Evolutionary conservation across 2,329 filamentous ascomycete species (phyloP).

Genomic region (Rhynchosporium secalis): DNA sequence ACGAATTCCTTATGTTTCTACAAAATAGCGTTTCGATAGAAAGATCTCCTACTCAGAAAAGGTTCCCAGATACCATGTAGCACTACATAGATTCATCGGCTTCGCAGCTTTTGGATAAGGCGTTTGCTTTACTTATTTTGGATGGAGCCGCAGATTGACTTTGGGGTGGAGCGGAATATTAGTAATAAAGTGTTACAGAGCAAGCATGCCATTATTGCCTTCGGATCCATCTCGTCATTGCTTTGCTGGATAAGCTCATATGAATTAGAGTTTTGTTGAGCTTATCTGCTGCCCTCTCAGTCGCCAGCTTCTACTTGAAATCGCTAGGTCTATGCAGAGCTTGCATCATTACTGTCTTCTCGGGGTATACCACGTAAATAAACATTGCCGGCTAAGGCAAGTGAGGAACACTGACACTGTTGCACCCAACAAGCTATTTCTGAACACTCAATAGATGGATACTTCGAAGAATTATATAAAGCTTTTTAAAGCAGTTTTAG

Average conservation of each 20-base stretch:
- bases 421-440: too few species aligned
- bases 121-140: background rate
- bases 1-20: slow-evolving; percentile 7
- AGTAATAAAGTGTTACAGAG: background rate
- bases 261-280: background rate
- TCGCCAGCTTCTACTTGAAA: too few species aligned
- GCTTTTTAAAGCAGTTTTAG: too few species aligned
- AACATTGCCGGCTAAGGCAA: too few species aligned
- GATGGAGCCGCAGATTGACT: too few species aligned
- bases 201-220: background rate
- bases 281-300: background rate
- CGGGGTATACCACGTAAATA: too few species aligned
- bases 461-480: too few species aligned
- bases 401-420: too few species aligned
- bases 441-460: too few species aligned
- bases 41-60: slow-evolving; percentile 23
- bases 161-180: background rate
- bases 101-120: background rate
- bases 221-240: background rate
- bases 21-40: slow-evolving; percentile 17
- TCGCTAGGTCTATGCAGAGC: too few species aligned
- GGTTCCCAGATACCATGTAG: slow-evolving; percentile 13
- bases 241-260: too few species aligned
- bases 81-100: background rate
- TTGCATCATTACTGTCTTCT: too few species aligned